These are phyloP conservation scores for Phytophthora citrophthora DNA, from an alignment of 352 stramenopile genomes.

Conservation along the genomic window DNA sequence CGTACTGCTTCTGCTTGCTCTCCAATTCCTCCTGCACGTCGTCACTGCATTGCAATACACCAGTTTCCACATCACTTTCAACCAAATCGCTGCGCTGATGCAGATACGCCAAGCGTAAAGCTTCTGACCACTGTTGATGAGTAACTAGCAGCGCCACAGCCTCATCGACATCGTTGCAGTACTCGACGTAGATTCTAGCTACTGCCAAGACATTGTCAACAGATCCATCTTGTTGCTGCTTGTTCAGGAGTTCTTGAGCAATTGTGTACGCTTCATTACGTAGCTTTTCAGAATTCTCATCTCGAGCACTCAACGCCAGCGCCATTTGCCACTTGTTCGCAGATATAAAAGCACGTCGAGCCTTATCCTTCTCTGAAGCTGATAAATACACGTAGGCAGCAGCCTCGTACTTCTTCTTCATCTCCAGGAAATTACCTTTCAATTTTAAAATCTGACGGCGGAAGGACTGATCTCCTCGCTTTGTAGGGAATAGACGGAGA, in stretches of 20 bases:
- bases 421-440: constrained; percentile 57
- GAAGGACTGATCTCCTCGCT: constrained; percentile 32
- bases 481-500: constrained; percentile 44
- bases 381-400: constrained; percentile 74
- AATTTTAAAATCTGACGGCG: constrained; percentile 47
- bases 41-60: constrained; percentile 49
- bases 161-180: constrained; percentile 76
- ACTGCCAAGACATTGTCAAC: constrained; percentile 42
- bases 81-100: constrained; percentile 66
- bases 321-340: constrained; percentile 70
- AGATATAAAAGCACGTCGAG: constrained; percentile 60
- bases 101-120: constrained; percentile 60
- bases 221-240: constrained; percentile 28
- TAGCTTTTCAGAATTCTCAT: constrained; percentile 35
- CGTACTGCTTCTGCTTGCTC: constrained; percentile 49
- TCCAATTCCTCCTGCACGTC: constrained; percentile 60
- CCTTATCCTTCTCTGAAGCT: constrained; percentile 41
- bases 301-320: constrained; percentile 46
- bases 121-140: constrained; percentile 66
- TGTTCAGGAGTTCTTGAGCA: constrained; percentile 55
- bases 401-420: constrained; percentile 46
- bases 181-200: constrained; percentile 74
- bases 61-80: constrained; percentile 75
- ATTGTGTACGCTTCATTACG: constrained; percentile 57
- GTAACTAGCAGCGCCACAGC: constrained; percentile 68